Conservation (phyloP, 768 basidiomycete genomes). For the Tulasnella sp. region DNA sequence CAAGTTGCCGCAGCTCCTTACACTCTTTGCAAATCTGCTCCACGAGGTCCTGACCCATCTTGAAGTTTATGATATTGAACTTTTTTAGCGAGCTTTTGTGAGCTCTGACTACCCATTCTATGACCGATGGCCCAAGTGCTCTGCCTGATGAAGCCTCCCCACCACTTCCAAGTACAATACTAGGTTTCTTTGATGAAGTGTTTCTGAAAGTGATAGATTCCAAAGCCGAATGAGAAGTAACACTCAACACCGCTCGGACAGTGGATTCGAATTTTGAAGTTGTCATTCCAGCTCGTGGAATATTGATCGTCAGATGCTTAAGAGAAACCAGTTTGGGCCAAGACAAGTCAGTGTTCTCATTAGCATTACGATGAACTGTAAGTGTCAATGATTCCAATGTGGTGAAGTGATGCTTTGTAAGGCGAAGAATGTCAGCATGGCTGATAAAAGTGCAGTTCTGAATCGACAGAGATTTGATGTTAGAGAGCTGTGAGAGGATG, state of each 20-base stretch:
- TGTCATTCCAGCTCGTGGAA: slow-evolving; percentile 9
- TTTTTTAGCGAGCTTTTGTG: slow-evolving; percentile 5
- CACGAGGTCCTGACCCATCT: background rate
- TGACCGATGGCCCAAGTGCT: too few relatives aligned
- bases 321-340: slow-evolving; percentile 9
- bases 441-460: slow-evolving; percentile 6
- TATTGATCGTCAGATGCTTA: slow-evolving; percentile 9
- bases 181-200: background rate
- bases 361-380: slow-evolving; percentile 3
- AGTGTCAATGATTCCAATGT: background rate
- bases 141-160: too few relatives aligned
- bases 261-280: background rate
- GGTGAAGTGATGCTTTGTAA: background rate
- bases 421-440: slow-evolving; percentile 9
- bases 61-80: slow-evolving; percentile 7
- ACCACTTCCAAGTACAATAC: too few relatives aligned
- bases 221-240: slow-evolving; percentile 3
- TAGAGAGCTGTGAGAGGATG: slow-evolving; percentile 5
- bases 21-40: background rate
- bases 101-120: background rate
- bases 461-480: slow-evolving; percentile 6
- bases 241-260: background rate
- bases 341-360: background rate
- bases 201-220: slow-evolving; percentile 3
- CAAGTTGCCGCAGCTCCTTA: slow-evolving; percentile 4